Base-by-base conservation (phyloP, 1,284 basidiomycete species). In the Malassezia restricta region DNA sequence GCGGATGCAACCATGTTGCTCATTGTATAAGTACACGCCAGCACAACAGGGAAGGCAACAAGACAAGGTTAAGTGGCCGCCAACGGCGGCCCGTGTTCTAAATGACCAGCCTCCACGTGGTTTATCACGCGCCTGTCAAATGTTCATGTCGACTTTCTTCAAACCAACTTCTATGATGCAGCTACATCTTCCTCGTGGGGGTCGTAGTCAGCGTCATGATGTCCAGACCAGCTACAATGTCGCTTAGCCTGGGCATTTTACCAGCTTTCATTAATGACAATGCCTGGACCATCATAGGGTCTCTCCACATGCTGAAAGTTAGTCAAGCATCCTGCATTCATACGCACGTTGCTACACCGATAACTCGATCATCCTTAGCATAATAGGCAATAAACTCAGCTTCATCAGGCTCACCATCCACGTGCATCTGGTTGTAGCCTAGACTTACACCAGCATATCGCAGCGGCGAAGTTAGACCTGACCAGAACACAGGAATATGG, bases 401-500 rank as follows among this genome's bases (percentile, higher is more conserved):
- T 63, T 86, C 86, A 3, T 78, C 79, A 0, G 82, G 79, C 68
- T 84, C 79, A 3, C 90, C 90, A 57, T 85, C 81, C 58, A 91
- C 79, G 65, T 83, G 80, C 29, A 85, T 75, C 56, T 86, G 83
- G 59, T 90, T 85, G 64, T 78, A 83, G 2, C 79, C 78, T 3
- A 77, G 78, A 14, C 82, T 82, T 47, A 82, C 75, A 6, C 87
- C 86, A 62, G 84, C 83, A 75, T 91, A 94, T 41, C 88, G 79
- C 48, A 94, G 76, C 66, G 85, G 83, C 65, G 82, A 80, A 35
- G 84, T 85, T 74, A 86, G 80, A 71, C 76, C 72, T 24, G 76
- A 76, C 89, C 89, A 94, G 76, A 94, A 94, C 46, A 91, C 77
- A 0, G 89, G 87, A 6, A 87, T 77, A 75, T 88, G 89, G 54